Evolutionary conservation across 345 rosid species (phyloP).

Genomic region (Gossypium anomalum): DNA sequence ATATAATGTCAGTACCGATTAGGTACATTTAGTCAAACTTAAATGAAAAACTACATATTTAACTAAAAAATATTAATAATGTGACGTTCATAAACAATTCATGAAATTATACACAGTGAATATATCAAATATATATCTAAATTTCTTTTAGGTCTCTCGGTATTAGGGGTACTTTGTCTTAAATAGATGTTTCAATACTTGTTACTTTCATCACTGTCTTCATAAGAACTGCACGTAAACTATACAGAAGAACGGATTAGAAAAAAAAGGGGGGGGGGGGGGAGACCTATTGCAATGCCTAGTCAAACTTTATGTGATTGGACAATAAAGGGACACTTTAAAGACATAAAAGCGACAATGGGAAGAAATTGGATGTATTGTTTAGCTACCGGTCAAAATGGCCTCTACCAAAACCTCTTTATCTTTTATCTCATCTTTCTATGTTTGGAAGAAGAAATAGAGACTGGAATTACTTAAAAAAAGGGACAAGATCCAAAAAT

Average conservation of each 20-base stretch:
- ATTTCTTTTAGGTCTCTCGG: not conserved
- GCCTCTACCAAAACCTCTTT: no score
- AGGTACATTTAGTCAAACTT: no score
- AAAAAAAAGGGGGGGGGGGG: not conserved
- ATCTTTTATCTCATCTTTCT: no score
- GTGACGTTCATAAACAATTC: no score
- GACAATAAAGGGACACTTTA: conserved; percentile 21
- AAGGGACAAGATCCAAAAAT: conserved; percentile 26
- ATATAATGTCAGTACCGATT: no score
- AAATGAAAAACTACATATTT: no score
- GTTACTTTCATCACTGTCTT: conserved; percentile 5
- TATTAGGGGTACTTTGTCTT: no score
- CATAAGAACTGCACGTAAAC: conserved; percentile 9
- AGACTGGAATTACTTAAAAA: conserved; percentile 18
- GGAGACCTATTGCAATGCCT: not conserved
- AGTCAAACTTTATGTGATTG: conserved; percentile 31
- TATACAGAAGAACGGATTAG: not conserved
- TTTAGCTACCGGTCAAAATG: conserved; percentile 21
- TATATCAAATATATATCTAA: conserved; percentile 7
- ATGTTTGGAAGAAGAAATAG: not conserved
- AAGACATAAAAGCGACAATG: no score
- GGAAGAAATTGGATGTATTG: not conserved
- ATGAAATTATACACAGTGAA: no score
- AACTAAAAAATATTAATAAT: no score
- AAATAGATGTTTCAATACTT: no score